A percentile compares a stretch with the other conserved stretches of the same genome.
Evolutionary conservation across 2,329 filamentous ascomycete species (phyloP).

Genomic region (Claviceps purpurea): DNA sequence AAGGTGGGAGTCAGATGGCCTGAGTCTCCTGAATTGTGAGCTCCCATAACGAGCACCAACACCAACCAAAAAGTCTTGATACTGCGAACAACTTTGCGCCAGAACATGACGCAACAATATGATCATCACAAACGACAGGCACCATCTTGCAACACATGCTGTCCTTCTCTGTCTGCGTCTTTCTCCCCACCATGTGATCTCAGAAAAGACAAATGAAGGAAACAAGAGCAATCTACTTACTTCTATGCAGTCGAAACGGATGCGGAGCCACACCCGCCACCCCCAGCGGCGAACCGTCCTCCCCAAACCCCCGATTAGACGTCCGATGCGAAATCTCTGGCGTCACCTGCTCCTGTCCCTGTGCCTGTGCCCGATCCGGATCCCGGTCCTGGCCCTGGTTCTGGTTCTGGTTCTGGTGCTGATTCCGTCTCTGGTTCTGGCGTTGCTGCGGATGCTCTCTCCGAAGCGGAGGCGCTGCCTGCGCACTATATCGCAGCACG

Average conservation of each 20-base stretch:
- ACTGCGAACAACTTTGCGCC: neutral
- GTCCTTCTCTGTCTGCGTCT: neutral
- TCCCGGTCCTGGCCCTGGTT: constrained; percentile 1
- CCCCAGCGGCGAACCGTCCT: constrained; percentile 8
- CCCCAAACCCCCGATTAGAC: constrained; percentile 5
- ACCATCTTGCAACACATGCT: neutral
- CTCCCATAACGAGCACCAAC: neutral
- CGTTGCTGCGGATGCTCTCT: constrained; percentile 5
- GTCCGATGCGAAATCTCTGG: constrained; percentile 10
- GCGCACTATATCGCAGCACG: neutral
- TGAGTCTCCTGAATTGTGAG: neutral
- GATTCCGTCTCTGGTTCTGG: constrained; percentile 1
- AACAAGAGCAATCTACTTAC: constrained; percentile 15
- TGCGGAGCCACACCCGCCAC: constrained; percentile 18
- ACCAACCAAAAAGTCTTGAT: neutral
- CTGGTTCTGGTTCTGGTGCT: constrained; percentile 3
- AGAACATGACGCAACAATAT: neutral
- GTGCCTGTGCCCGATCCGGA: neutral
- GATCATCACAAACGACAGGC: neutral
- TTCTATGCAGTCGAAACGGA: constrained; percentile 24
- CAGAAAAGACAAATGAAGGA: neutral
- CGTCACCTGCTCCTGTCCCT: constrained; percentile 6
- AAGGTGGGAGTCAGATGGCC: neutral
- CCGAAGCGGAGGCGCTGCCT: neutral
- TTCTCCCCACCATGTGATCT: neutral